Conservation (phyloP, 2,329 filamentous ascomycete species). For the Pleomassaria siparia region DNA sequence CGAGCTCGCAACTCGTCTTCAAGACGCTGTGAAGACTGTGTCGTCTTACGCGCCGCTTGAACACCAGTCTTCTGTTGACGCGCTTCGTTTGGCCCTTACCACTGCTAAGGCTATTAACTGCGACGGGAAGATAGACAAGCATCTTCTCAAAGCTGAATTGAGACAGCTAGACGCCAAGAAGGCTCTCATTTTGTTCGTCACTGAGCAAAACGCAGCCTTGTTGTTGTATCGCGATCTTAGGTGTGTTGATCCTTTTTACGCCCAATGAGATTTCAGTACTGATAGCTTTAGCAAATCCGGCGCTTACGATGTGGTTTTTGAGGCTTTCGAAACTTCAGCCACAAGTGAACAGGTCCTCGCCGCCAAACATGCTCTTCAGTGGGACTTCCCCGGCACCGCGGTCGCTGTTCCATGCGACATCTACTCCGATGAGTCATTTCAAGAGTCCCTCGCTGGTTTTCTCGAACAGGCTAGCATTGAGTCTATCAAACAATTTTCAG, state of each 20-base stretch:
- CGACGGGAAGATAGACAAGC: conserved; percentile 24
- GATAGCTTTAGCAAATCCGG: conserved; percentile 9
- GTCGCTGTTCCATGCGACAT: conserved; percentile 48
- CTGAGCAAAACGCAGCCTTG: conserved; percentile 53
- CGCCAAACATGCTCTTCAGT: conserved; percentile 54
- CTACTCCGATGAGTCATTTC: conserved; percentile 50
- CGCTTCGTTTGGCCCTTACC: conserved; percentile 16
- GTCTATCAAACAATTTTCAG: conserved; percentile 52
- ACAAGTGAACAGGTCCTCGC: conserved; percentile 55
- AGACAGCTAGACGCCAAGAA: conserved; percentile 13
- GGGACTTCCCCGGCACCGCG: conserved; percentile 62
- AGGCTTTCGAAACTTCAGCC: conserved; percentile 64
- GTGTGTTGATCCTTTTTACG: conserved; percentile 31
- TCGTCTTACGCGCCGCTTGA: conserved; percentile 11
- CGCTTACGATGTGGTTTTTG: conserved; percentile 49
- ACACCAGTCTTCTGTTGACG: conserved; percentile 14
- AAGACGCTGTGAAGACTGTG: conserved; percentile 23
- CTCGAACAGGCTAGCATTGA: conserved; percentile 60
- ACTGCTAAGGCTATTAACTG: conserved; percentile 25
- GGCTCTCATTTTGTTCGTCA: conserved; percentile 48
- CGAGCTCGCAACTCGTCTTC: conserved; percentile 33
- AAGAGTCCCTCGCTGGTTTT: conserved; percentile 52
- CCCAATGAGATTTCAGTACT: background rate
- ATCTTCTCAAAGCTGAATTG: conserved; percentile 21
- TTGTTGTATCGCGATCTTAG: conserved; percentile 40